These are phyloP conservation scores for Apiospora malaysiana DNA, from an alignment of 2,329 filamentous ascomycete species.

Conservation along the genomic window DNA sequence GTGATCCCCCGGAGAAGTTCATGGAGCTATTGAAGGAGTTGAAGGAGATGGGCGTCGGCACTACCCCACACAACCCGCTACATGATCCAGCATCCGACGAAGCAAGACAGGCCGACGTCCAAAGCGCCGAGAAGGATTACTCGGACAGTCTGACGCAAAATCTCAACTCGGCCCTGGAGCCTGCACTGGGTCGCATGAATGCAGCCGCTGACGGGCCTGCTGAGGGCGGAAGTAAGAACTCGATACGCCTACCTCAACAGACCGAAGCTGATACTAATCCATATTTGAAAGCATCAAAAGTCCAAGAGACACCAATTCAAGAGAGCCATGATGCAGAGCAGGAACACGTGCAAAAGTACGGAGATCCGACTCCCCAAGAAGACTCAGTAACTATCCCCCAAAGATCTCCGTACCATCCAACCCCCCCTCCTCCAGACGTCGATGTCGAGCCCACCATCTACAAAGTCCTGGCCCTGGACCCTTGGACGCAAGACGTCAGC, in stretches of 20 bases:
- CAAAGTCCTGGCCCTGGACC: slow-evolving; percentile 71
- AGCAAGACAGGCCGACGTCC: slow-evolving; percentile 28
- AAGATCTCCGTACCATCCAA: slow-evolving; percentile 8
- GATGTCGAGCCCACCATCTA: slow-evolving; percentile 49
- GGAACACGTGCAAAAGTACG: slow-evolving; percentile 42
- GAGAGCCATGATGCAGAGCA: not conserved
- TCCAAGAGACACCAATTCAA: slow-evolving; percentile 49
- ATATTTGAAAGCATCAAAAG: slow-evolving; percentile 53
- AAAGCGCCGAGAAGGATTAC: slow-evolving; percentile 33
- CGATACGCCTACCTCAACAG: slow-evolving; percentile 22
- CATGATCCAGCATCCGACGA: slow-evolving; percentile 13
- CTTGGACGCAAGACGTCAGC: slow-evolving; percentile 60
- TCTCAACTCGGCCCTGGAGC: slow-evolving; percentile 33
- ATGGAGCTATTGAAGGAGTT: slow-evolving; percentile 2
- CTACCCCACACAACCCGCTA: not conserved
- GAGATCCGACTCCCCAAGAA: slow-evolving; percentile 23
- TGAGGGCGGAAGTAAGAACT: slow-evolving; percentile 21
- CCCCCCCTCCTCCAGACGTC: not conserved
- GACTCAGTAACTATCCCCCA: slow-evolving; percentile 21
- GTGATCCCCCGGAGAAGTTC: slow-evolving; percentile 6
- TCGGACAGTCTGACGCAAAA: slow-evolving; percentile 33
- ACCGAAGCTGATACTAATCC: slow-evolving; percentile 39
- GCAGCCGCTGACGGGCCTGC: slow-evolving; percentile 28
- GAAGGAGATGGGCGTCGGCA: not conserved
- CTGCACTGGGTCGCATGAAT: slow-evolving; percentile 37